Evolutionary conservation across 805 yeast species (phyloP).

Genomic region (Pichia rugopelliculosa): DNA sequence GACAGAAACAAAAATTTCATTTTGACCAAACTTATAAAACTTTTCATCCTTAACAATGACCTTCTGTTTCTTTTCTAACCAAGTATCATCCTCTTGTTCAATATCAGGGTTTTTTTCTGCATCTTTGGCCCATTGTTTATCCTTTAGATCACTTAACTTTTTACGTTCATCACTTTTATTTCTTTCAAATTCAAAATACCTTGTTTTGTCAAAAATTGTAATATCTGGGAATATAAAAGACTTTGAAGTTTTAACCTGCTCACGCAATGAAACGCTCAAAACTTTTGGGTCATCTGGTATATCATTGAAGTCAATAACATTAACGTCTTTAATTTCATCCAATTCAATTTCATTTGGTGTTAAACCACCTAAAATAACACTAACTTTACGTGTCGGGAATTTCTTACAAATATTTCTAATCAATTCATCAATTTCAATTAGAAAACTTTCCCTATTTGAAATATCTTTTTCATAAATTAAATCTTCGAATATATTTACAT

Average conservation of each 20-base stretch:
- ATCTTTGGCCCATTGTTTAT: constrained; percentile 27
- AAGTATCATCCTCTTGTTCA: constrained; percentile 23
- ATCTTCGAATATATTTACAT: constrained; percentile 43
- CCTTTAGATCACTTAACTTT: constrained; percentile 23
- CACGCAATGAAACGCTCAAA: constrained; percentile 27
- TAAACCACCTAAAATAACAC: constrained; percentile 51
- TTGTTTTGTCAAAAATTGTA: constrained; percentile 40
- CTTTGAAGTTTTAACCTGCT: constrained; percentile 23
- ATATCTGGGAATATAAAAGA: constrained; percentile 48
- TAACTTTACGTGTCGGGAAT: constrained; percentile 66
- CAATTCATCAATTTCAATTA: constrained; percentile 25
- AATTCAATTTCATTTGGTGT: constrained; percentile 20
- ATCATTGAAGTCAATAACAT: constrained; percentile 20
- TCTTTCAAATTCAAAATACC: constrained; percentile 48
- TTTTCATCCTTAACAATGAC: constrained; percentile 11
- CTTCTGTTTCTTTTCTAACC: constrained; percentile 24
- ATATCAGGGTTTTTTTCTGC: constrained; percentile 8
- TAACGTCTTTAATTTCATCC: constrained; percentile 9
- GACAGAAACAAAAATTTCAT: constrained; percentile 30
- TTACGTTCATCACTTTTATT: constrained; percentile 34
- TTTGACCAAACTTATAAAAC: constrained; percentile 22
- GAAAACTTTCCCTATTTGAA: constrained; percentile 25
- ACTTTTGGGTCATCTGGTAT: constrained; percentile 27
- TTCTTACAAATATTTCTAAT: constrained; percentile 53
- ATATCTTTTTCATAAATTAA: constrained; percentile 38